phyloP scores from a whole-genome alignment of 331 rosid genomes.

The Acacia pycnantha region DNA sequence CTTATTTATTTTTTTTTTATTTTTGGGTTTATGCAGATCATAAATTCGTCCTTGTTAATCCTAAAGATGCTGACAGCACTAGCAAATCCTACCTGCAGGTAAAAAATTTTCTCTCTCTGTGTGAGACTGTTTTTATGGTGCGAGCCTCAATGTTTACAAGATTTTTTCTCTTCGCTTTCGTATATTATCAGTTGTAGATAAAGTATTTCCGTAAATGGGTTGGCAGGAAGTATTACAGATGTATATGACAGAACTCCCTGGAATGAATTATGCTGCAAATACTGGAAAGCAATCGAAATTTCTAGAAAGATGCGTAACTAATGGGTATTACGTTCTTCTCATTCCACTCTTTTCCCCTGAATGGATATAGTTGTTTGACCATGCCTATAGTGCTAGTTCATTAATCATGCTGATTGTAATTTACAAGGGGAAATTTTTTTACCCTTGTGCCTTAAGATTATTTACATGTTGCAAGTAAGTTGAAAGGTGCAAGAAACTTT shows the following conservation, averaged over 20 bases:
- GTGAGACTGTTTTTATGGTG: not conserved
- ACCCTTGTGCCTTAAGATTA: not conserved
- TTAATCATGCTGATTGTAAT: not conserved
- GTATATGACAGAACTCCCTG: constrained; percentile 77
- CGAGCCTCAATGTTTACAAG: not conserved
- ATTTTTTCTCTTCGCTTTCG: not conserved
- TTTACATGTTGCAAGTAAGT: constrained; percentile 15
- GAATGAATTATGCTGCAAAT: constrained; percentile 89
- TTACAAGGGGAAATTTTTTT: not conserved
- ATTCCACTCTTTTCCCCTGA: constrained; percentile 1
- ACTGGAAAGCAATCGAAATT: constrained; percentile 83
- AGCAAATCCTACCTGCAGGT: constrained; percentile 72
- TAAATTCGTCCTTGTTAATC: constrained; percentile 63
- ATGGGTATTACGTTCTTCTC: constrained; percentile 53
- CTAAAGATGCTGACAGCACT: constrained; percentile 52
- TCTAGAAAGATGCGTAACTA: constrained; percentile 80
- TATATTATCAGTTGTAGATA: not conserved
- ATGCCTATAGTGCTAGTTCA: not conserved
- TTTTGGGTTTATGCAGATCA: constrained; percentile 37
- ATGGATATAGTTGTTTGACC: constrained; percentile 2
- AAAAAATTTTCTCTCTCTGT: not conserved
- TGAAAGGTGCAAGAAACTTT: constrained; percentile 14
- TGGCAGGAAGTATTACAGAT: constrained; percentile 69
- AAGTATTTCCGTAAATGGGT: constrained; percentile 25
- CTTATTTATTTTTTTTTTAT: not conserved